Evolutionary conservation across 805 yeast genomes (phyloP).

Genomic region (Lipomyces starkeyi): DNA sequence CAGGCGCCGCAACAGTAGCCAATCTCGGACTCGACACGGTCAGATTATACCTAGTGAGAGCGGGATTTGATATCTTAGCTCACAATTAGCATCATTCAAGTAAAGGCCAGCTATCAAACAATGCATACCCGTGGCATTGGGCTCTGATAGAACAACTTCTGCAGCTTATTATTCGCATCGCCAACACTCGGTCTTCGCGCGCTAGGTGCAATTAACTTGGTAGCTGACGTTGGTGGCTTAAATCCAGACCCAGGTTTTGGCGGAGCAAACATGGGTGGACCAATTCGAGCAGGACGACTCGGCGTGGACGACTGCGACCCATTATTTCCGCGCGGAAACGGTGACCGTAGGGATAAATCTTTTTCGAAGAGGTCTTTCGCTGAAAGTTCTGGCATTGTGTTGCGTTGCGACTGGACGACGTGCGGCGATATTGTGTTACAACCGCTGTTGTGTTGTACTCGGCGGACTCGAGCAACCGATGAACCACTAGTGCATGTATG

Average conservation of each 20-base stretch:
- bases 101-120: not conserved
- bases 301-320: not conserved
- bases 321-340: constrained; percentile 19
- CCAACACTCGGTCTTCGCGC: constrained; percentile 20
- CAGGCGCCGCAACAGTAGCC: not conserved
- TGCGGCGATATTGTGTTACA: not conserved
- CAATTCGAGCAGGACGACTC: constrained; percentile 7
- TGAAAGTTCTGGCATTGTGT: constrained; percentile 29
- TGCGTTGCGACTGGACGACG: not conserved
- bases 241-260: not conserved
- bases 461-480: not conserved
- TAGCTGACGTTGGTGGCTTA: constrained; percentile 5
- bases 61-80: not conserved
- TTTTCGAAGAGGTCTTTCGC: constrained; percentile 24
- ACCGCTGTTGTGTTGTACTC: not conserved
- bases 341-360: constrained; percentile 32
- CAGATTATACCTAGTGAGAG: not conserved
- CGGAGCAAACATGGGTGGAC: constrained; percentile 8
- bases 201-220: constrained; percentile 24
- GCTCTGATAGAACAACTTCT: constrained; percentile 29
- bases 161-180: constrained; percentile 16
- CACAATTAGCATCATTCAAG: not conserved
- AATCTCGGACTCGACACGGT: constrained; percentile 3
- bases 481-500: not conserved
- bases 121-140: constrained; percentile 31